Evolutionary conservation across 2,329 filamentous ascomycete species (phyloP).

Genomic region (Colletotrichum sp.): DNA sequence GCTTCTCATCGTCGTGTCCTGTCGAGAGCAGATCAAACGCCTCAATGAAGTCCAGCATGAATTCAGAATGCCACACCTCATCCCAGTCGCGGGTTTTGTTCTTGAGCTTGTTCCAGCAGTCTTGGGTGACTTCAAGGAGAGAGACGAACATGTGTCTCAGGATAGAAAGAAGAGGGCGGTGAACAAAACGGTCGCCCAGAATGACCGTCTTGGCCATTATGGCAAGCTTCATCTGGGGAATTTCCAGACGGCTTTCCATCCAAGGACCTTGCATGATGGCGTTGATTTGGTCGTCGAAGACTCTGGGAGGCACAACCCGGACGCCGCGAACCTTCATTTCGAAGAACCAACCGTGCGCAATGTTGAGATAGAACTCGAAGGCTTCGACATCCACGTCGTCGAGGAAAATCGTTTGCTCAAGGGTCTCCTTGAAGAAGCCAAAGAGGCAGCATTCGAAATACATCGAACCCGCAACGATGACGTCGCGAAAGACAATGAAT

Average conservation of each 20-base stretch:
- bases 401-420: background rate
- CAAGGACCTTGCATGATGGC: background rate
- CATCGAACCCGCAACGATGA: slow-evolving; percentile 4
- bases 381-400: background rate
- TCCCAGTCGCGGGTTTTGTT: background rate
- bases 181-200: slow-evolving; percentile 5
- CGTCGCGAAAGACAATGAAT: slow-evolving; percentile 11
- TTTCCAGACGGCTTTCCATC: background rate
- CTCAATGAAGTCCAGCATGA: slow-evolving; percentile 3
- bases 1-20: slow-evolving; percentile 5
- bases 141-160: slow-evolving; percentile 3
- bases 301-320: background rate
- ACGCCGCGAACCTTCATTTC: slow-evolving; percentile 10
- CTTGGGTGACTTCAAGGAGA: background rate
- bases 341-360: slow-evolving; percentile 15
- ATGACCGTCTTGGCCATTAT: background rate
- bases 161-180: slow-evolving; percentile 11
- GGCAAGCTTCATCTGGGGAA: background rate
- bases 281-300: background rate
- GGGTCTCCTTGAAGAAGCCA: slow-evolving; percentile 10
- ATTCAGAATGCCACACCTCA: background rate
- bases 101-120: background rate
- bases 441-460: slow-evolving; percentile 4
- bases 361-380: slow-evolving; percentile 1
- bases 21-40: background rate